Evolutionary conservation across 768 basidiomycete species (phyloP).

Genomic region (Lactifluus piperatus): DNA sequence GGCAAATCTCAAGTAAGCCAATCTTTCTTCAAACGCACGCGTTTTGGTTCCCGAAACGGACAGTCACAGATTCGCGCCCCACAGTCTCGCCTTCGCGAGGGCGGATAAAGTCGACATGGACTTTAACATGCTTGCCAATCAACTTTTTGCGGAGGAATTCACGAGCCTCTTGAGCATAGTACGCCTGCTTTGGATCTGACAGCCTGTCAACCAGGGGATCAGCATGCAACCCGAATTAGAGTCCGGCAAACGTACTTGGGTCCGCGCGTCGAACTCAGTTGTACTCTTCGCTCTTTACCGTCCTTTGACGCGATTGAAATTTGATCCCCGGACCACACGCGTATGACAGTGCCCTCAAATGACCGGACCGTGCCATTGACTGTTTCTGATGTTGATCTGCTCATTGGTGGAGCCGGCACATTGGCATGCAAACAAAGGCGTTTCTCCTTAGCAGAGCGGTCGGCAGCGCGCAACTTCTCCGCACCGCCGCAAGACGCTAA

Average conservation of each 20-base stretch:
- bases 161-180: conserved; percentile 84
- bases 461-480: conserved; percentile 80
- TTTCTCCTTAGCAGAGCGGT: conserved; percentile 72
- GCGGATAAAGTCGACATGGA: conserved; percentile 83
- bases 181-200: conserved; percentile 78
- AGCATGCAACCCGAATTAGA: not conserved
- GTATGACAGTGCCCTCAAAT: conserved; percentile 78
- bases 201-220: conserved; percentile 38
- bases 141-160: conserved; percentile 89
- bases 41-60: conserved; percentile 76
- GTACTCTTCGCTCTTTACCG: conserved; percentile 70
- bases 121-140: conserved; percentile 81
- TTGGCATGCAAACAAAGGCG: conserved; percentile 62
- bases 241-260: conserved; percentile 50
- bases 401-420: conserved; percentile 38
- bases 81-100: conserved; percentile 91
- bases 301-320: conserved; percentile 73
- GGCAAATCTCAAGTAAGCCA: not conserved
- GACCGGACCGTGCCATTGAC: conserved; percentile 37
- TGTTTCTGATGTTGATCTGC: conserved; percentile 33
- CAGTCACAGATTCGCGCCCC: conserved; percentile 84
- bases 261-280: conserved; percentile 82
- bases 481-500: conserved; percentile 76
- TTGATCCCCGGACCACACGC: conserved; percentile 91
- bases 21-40: conserved; percentile 40